Evolutionary conservation across 2,329 filamentous ascomycete genomes (phyloP), one percentile per base, ranked within the genome.

Genomic region (Penicillium sp.): DNA sequence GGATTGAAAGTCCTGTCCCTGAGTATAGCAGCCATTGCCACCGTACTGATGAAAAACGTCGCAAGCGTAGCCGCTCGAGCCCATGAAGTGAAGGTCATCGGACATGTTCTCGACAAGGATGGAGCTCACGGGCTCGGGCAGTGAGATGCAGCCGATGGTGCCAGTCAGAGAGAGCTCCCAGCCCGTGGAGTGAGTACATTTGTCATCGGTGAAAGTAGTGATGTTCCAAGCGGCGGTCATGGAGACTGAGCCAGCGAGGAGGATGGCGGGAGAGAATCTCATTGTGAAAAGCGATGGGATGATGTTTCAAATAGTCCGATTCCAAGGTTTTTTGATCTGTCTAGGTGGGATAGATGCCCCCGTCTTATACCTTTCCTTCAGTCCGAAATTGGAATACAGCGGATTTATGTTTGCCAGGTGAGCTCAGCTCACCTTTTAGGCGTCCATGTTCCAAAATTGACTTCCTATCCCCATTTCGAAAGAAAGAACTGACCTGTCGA

Each of bases 1-100:
- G 72, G 48, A 51, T 43, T 38, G 20, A 20, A 43, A 42, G 14
- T 48, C 24, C 20, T 50, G 51, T 9, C 39, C 25, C n/a, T 54
- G 39, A 7, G 30, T 43, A 16, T 57, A 54, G 56, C 48, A 56
- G 20, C n/a, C 43, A 44, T 44, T 46, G 4, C 46, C 36, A 25
- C 24, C 46, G 3, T 5, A 30, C n/a, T 14, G 25, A 18, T 33
- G 27, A 20, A 46, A 35, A 16, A n/a, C 33, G 36, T 48, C 41
- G 27, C 46, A 53, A 25, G 31, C 24, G n/a, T 25, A 45, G 8
- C 44, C 49, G 27, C 48, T 55, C 6, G 39, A 44, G 22, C 48
- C 49, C 4, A 28, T 38, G 36, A 49, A 53, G 3, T 35, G 22
- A 41, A 53, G 11, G 8, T 53, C 36, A 20, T 46, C 42, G 20